Conservation (phyloP, 2,329 filamentous ascomycete species). For the Rutstroemia sydowiana region DNA sequence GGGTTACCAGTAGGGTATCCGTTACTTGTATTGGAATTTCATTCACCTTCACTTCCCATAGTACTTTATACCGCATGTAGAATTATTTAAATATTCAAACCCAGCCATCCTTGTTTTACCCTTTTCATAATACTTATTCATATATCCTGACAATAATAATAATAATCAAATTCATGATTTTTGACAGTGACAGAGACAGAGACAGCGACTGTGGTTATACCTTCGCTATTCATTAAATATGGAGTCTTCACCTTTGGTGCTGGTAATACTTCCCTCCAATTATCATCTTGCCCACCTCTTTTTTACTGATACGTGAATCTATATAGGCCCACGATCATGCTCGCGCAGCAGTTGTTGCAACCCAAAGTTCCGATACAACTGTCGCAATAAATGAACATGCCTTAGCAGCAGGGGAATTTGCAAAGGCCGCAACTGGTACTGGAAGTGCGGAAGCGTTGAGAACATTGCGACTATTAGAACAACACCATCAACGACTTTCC, state of each 20-base stretch:
- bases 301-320: conserved; percentile 6
- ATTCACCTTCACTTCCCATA: no score
- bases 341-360: conserved; percentile 70
- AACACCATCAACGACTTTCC: conserved; percentile 79
- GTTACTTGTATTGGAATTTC: no score
- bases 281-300: conserved; percentile 20
- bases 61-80: no score
- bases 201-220: no score
- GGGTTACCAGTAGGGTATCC: no score
- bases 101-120: no score
- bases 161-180: no score
- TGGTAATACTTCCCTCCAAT: conserved; percentile 38
- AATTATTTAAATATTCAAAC: no score
- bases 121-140: no score
- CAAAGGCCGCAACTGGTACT: conserved; percentile 69
- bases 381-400: conserved; percentile 84
- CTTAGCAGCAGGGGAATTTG: conserved; percentile 80
- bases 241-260: conserved; percentile 62
- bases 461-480: conserved; percentile 76
- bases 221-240: no score
- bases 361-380: conserved; percentile 60
- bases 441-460: conserved; percentile 66
- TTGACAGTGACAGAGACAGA: no score
- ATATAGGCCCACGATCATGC: conserved; percentile 85
- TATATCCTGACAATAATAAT: no score